Percentiles rank a stretch among this genome's conserved stretches.
Conservation (phyloP, 139 green algal genomes). For the Chlorella sp. region DNA sequence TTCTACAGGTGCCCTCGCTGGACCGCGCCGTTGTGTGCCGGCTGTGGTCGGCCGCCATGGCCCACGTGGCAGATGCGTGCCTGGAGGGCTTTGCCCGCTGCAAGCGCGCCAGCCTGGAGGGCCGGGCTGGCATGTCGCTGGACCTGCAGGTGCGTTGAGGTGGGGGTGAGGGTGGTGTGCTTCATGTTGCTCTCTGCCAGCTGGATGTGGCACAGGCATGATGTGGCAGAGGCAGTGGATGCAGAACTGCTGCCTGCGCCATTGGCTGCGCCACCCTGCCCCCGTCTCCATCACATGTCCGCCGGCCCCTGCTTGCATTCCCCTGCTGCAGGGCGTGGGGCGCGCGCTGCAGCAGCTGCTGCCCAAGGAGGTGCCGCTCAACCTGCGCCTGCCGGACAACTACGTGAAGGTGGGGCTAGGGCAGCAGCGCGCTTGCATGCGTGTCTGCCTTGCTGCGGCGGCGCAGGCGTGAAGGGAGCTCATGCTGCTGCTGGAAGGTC, state of each 20-base stretch:
- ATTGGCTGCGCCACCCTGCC: too few relatives aligned
- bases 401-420: conserved; percentile 81
- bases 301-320: not conserved
- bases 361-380: conserved; percentile 26
- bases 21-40: not conserved
- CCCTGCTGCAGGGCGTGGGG: conserved; percentile 11
- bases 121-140: conserved; percentile 71
- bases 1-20: conserved; percentile 9
- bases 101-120: conserved; percentile 69
- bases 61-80: conserved; percentile 56
- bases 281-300: too few relatives aligned
- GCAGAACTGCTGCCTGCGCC: not conserved
- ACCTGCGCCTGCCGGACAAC: conserved; percentile 58
- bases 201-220: not conserved
- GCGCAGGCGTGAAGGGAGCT: too few relatives aligned
- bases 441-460: too few relatives aligned
- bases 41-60: conserved; percentile 66
- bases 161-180: not conserved
- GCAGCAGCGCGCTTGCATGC: too few relatives aligned
- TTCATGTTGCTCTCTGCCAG: too few relatives aligned
- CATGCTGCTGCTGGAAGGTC: not conserved
- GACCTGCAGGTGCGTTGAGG: conserved; percentile 51
- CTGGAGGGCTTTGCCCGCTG: conserved; percentile 66
- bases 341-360: not conserved
- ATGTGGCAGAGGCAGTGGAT: not conserved